These are phyloP conservation scores for Lathyrus aphaca DNA, from an alignment of 306 rosid species.

Conservation along the genomic window DNA sequence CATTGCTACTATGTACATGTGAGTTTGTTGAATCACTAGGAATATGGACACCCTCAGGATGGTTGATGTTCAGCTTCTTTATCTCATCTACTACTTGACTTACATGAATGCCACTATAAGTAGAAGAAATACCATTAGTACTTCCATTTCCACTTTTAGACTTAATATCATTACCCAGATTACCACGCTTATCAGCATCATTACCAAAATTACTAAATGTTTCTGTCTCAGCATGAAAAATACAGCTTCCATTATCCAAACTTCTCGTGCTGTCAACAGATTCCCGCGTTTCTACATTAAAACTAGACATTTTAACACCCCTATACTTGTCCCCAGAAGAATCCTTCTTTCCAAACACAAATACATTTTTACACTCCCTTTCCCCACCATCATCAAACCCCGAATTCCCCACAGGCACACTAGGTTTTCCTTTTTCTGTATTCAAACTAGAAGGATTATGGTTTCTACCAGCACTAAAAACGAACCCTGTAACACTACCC, in stretches of 20 bases:
- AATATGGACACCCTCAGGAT: slow-evolving; percentile 42
- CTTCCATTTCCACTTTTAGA: slow-evolving; percentile 32
- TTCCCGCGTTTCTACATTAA: slow-evolving; percentile 43
- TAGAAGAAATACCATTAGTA: slow-evolving; percentile 31
- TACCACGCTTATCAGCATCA: slow-evolving; percentile 24
- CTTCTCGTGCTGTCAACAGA: slow-evolving; percentile 30
- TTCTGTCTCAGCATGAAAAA: slow-evolving; percentile 38
- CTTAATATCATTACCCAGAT: slow-evolving; percentile 37
- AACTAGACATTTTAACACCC: slow-evolving; percentile 16
- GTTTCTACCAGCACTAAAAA: slow-evolving; percentile 42
- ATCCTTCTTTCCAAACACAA: slow-evolving; percentile 30
- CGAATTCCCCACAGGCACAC: slow-evolving; percentile 30
- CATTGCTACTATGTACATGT: slow-evolving; percentile 36
- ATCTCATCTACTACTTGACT: slow-evolving; percentile 59
- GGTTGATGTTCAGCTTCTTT: slow-evolving; percentile 61
- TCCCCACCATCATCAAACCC: slow-evolving; percentile 25
- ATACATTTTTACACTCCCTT: slow-evolving; percentile 37
- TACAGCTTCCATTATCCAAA: slow-evolving; percentile 33
- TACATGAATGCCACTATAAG: slow-evolving; percentile 36
- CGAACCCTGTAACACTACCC: slow-evolving; percentile 37
- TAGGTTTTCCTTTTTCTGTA: slow-evolving; percentile 35
- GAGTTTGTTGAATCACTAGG: slow-evolving; percentile 33
- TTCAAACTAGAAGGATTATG: slow-evolving; percentile 37
- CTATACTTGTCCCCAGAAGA: slow-evolving; percentile 40
- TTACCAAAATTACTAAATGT: slow-evolving; percentile 14